These are phyloP conservation scores for Malbranchea cinnamomea DNA, from an alignment of 2,329 filamentous ascomycete species.

Conservation along the genomic window DNA sequence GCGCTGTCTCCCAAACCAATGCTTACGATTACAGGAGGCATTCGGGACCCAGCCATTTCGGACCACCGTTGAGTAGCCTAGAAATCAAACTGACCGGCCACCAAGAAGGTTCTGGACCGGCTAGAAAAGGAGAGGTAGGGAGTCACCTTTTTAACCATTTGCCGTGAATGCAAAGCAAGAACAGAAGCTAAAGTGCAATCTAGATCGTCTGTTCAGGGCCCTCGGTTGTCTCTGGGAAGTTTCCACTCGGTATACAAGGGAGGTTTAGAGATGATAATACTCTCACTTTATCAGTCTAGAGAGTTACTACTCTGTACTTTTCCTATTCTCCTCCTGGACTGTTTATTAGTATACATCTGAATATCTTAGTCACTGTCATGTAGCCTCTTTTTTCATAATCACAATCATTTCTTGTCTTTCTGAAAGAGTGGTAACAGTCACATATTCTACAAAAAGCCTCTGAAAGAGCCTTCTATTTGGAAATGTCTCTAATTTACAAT, in stretches of 20 bases:
- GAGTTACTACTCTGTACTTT: no score
- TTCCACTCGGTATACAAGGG: conserved; percentile 47
- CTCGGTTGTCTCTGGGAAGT: conserved; percentile 54
- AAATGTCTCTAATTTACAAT: no score
- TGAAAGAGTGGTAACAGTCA: no score
- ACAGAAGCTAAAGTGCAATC: no score
- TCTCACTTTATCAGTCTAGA: conserved; percentile 43
- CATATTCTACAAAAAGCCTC: no score
- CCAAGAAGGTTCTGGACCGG: conserved; percentile 22
- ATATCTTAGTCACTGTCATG: no score
- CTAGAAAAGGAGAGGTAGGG: conserved; percentile 47
- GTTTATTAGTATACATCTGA: no score
- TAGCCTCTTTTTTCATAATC: no score
- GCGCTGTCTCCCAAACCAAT: conserved; percentile 73
- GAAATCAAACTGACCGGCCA: conserved; percentile 53
- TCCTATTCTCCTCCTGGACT: no score
- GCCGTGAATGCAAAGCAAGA: no score
- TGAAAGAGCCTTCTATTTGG: no score
- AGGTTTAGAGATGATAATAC: conserved; percentile 60
- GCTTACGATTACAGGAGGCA: conserved; percentile 66
- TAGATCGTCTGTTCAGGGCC: conserved; percentile 60
- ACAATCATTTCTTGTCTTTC: no score
- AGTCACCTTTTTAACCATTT: neutral
- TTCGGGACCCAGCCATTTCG: conserved; percentile 51
- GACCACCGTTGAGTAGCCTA: conserved; percentile 61